Conservation (phyloP, 1,284 basidiomycete species). For the Melanopsichium pennsylvanicum region DNA sequence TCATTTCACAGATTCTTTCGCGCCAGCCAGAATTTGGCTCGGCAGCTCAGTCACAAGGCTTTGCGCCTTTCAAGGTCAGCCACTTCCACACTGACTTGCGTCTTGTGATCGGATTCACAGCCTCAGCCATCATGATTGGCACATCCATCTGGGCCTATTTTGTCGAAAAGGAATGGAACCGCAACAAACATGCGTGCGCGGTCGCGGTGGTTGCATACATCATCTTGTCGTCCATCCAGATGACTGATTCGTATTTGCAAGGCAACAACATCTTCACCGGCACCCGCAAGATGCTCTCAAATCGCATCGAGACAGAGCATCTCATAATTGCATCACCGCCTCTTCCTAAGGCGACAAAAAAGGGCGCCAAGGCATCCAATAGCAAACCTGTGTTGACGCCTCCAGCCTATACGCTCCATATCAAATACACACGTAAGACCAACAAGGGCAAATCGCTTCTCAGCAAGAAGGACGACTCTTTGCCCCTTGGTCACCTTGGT, state of each 20-base stretch:
- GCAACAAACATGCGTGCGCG: constrained; percentile 49
- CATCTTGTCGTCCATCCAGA: constrained; percentile 36
- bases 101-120: constrained; percentile 48
- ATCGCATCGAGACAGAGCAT: constrained; percentile 51
- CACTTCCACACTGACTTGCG: constrained; percentile 57
- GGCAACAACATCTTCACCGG: constrained; percentile 58
- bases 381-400: constrained; percentile 50
- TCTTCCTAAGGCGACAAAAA: constrained; percentile 36
- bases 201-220: constrained; percentile 52
- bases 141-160: constrained; percentile 56
- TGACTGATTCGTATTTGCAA: constrained; percentile 45
- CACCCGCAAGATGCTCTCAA: constrained; percentile 46
- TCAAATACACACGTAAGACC: constrained; percentile 50
- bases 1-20: constrained; percentile 16
- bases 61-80: constrained; percentile 53
- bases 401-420: constrained; percentile 53
- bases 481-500: constrained; percentile 58
- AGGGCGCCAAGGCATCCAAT: constrained; percentile 15
- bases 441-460: constrained; percentile 43
- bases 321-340: constrained; percentile 49
- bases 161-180: constrained; percentile 60
- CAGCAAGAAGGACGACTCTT: constrained; percentile 29
- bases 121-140: constrained; percentile 59
- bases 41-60: constrained; percentile 11
- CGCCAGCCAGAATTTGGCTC: constrained; percentile 28